These are phyloP conservation scores for Diplodia seriata DNA, from an alignment of 2,329 filamentous ascomycete species.

Conservation along the genomic window DNA sequence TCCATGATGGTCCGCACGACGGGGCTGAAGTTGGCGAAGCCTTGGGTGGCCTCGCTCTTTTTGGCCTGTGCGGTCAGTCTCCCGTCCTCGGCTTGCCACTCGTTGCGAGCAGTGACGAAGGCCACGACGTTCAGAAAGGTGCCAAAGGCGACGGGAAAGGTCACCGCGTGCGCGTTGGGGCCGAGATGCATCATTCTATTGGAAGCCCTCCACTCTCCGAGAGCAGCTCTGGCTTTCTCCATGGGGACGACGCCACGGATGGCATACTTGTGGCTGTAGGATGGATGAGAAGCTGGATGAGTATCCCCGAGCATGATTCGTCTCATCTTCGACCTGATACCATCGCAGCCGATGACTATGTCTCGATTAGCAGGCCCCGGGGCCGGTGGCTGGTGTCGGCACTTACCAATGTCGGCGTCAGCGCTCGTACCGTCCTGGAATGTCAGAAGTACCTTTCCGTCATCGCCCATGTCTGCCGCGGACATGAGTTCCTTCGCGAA, in stretches of 20 bases:
- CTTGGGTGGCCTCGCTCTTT: slow-evolving; percentile 32
- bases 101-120: slow-evolving; percentile 35
- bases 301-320: slow-evolving; percentile 14
- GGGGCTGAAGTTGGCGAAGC: slow-evolving; percentile 26
- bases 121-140: slow-evolving; percentile 36
- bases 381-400: slow-evolving; percentile 1
- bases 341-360: slow-evolving; percentile 27
- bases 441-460: slow-evolving; percentile 39
- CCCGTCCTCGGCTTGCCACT: slow-evolving; percentile 31
- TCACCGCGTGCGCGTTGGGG: slow-evolving; percentile 31
- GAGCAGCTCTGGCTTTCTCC: slow-evolving; percentile 11
- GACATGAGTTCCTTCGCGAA: slow-evolving; percentile 34
- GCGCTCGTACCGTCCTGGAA: slow-evolving; percentile 45
- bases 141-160: slow-evolving; percentile 35
- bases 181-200: background rate
- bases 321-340: slow-evolving; percentile 13
- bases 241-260: slow-evolving; percentile 26
- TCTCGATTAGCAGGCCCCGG: too few species aligned
- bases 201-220: slow-evolving; percentile 7
- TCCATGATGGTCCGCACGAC: slow-evolving; percentile 16
- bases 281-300: slow-evolving; percentile 6
- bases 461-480: slow-evolving; percentile 21
- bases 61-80: slow-evolving; percentile 32
- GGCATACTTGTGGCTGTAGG: slow-evolving; percentile 26
- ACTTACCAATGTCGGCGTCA: slow-evolving; percentile 39